Base-by-base conservation (phyloP, 2,329 filamentous ascomycete genomes). In the Scorias spongiosa region DNA sequence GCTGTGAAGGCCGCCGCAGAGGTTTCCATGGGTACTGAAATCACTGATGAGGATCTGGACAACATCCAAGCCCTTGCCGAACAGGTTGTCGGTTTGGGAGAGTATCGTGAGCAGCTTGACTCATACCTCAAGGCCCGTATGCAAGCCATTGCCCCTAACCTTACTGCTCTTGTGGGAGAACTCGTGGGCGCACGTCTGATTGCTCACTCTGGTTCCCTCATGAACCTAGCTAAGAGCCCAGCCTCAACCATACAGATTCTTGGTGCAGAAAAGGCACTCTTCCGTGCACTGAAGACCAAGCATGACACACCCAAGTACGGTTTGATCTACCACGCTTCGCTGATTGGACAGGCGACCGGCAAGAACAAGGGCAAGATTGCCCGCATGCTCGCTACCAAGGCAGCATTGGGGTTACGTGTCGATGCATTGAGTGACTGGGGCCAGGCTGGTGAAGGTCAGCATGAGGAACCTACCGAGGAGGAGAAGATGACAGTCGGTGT, bases 291-390 rank as follows among this genome's bases (percentile, higher is more conserved):
- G 51, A 98, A 98, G 78, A 98, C 91, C 41, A 96, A 98, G 75
- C 89, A 96, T 66, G 87, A 95, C 61, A 98, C 91, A 34, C 91
- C 91, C 61, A 98, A 96, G 68, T 98, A 96, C 59, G 91, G 91
- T 75, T 75, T 93, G 51, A 85, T 93, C 63, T 93, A 91, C 69
- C 84, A 93, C 66, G 83, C 84, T 41, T 91, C 85, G 26, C 76
- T 98, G 39, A 93, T 98, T 52, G 93, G 91, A 39, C 91, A 98
- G 69, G 91, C 91, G 28, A 93, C 85, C 15, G 91, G 91, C 58
- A 89, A 86, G 72, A 96, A 96, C 74, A 98, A 98, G 80, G 91
- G 91, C 57, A 98, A 98, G 74, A 94, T 98, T 60, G 91, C 91
- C 37, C 85, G 91, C 75, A 87, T 94, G 72, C 76, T 98, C 48